Base-by-base conservation (phyloP, 345 rosid genomes). In the Eucalyptus marginata region DNA sequence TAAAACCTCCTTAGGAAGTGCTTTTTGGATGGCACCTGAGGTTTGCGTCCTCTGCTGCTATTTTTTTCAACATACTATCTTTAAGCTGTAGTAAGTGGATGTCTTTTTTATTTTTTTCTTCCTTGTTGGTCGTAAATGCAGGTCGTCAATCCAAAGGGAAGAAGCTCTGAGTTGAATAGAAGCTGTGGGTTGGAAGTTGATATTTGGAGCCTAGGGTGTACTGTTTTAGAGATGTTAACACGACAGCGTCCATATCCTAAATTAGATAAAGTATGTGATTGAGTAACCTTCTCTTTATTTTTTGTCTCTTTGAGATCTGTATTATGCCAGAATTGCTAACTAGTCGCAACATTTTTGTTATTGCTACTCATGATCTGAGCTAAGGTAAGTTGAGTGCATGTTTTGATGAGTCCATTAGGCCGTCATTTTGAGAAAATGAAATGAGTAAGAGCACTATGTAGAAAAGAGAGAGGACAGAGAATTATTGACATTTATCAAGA, bases 11-110 rank as follows among this genome's bases (percentile, higher is more conserved):
- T 93, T 90, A 90, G 98, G 98, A 87, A 95, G 96, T 87, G 92
- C 96, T 88, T 93, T 95, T 85, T 97, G 99, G 99, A 97, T 95
- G 99, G 99, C 99, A 62, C 99, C 99, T 33, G 98, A 97, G 99
- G 99, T 59, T 90, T 90, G 94, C 50, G 54, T 92, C 43, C 51
- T 51, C 64, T 13, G 49, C 7, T 24, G 31, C 6, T 24, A 7
- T 31, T 36, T 27, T 43, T 59, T 24, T 27, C 56, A 86, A 47
- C 27, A 51, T 13, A 5, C 50, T 87, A 25, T 54, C 15, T 3
- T 87, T 50, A 56, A 52, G 49, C 29, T 24, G 64, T 46, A 86
- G 17, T 51, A 4, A 7, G 47, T 4, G 7, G 56, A 50, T 4
- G 9, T 52, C 43, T 17, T 86, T n/a, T 51, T 15, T 4, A 10